Evolutionary conservation across 306 rosid genomes (phyloP), one percentile per base, ranked within the genome.

Genomic region (Sindora glabra): DNA sequence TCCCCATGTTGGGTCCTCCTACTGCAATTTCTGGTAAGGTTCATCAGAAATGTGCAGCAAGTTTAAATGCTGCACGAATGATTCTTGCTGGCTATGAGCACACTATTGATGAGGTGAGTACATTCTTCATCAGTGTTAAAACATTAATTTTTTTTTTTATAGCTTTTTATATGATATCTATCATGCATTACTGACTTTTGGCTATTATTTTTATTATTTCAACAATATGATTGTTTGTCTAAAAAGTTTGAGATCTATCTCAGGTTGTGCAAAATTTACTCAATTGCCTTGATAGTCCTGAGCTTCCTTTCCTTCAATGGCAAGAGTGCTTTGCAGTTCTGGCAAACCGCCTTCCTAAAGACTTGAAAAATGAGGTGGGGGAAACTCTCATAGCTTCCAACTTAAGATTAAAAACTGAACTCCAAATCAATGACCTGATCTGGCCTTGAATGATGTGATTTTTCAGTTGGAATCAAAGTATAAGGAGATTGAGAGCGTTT

Each of bases 321-420:
- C 99, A 92, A 92, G 99, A 92, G 66, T 86, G 95, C 85, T 79
- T 89, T n/a, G 75, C 99, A 48, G 96, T 92, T 80, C 80, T 92
- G 56, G 96, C 95, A 29, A 83, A 74, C 56, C 96, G 99, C 51
- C 95, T 92, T 74, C 96, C 99, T 61, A 92, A 89, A 75, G 92
- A 92, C 44, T 89, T 92, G 3, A 88, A 76, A 76, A 76, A 63
- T 68, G 95, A 83, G 84, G 99, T 89, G 72, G 55, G 32, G 47
- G 36, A 64, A 38, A 48, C 36, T 52, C 27, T 39, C 38, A n/a
- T n/a, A 4, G 27, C 29, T 26, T 51, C 65, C 21, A 25, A 8
- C 54, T 69, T 27, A 56, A 33, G 49, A 67, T 79, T 73, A 64
- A 58, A 57, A 25, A 48, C 62, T 45, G 48, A 45, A 56, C n/a